Evolutionary conservation across 768 basidiomycete genomes (phyloP).

Genomic region (Lactarius sanguifluus): DNA sequence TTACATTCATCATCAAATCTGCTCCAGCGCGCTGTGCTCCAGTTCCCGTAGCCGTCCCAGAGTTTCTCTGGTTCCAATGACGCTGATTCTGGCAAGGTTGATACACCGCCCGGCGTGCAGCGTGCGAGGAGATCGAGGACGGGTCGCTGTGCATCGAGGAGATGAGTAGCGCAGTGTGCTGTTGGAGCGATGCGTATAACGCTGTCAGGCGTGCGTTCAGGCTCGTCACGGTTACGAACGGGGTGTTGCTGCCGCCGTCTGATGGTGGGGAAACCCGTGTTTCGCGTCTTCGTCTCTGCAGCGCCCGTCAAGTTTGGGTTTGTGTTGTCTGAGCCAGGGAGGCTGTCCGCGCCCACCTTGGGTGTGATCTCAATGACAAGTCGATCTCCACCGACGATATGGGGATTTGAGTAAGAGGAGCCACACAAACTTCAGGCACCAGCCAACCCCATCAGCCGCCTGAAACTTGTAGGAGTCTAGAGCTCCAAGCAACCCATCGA

Average conservation of each 20-base stretch:
- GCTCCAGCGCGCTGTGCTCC: slow-evolving; percentile 62
- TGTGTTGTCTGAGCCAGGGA: slow-evolving; percentile 26
- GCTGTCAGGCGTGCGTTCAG: slow-evolving; percentile 61
- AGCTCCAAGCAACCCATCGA: slow-evolving; percentile 58
- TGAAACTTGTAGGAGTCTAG: slow-evolving; percentile 78
- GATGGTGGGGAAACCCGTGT: slow-evolving; percentile 17
- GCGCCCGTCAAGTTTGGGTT: neutral
- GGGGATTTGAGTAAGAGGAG: too few relatives aligned
- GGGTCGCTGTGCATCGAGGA: slow-evolving; percentile 91
- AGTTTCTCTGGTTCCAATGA: slow-evolving; percentile 61
- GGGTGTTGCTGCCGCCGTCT: neutral
- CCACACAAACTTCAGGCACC: slow-evolving; percentile 71
- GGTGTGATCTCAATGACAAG: slow-evolving; percentile 56
- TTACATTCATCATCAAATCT: too few relatives aligned
- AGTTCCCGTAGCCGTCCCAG: slow-evolving; percentile 42
- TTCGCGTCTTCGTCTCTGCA: slow-evolving; percentile 14
- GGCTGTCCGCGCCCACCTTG: slow-evolving; percentile 36
- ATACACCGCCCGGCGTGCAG: slow-evolving; percentile 5
- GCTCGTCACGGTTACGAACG: slow-evolving; percentile 35
- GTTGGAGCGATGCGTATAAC: slow-evolving; percentile 68
- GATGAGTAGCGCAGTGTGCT: slow-evolving; percentile 78
- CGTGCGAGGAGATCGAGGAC: slow-evolving; percentile 66
- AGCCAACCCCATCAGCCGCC: slow-evolving; percentile 74
- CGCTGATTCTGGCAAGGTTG: slow-evolving; percentile 55
- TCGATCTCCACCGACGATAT: neutral